Evolutionary conservation across 768 basidiomycete genomes (phyloP).

Genomic region (Boletus speciosus): DNA sequence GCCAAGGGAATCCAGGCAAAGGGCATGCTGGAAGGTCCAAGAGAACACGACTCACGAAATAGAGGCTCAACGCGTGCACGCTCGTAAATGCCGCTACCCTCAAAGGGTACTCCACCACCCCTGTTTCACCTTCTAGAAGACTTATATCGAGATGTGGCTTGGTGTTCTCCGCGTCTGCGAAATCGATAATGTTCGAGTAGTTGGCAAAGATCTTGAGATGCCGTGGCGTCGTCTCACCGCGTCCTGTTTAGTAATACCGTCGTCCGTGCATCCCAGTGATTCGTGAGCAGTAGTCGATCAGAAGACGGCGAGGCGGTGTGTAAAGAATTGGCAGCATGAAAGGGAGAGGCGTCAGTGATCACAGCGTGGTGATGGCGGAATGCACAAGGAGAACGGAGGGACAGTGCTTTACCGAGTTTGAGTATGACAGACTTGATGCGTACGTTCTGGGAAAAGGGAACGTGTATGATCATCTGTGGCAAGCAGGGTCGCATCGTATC

Average conservation of each 20-base stretch:
- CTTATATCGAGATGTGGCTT: slow-evolving; percentile 70
- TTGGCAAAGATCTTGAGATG: slow-evolving; percentile 75
- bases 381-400: slow-evolving; percentile 3
- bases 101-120: slow-evolving; percentile 73
- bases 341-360: slow-evolving; percentile 8
- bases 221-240: slow-evolving; percentile 74
- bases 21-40: slow-evolving; percentile 15
- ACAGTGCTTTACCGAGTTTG: slow-evolving; percentile 58
- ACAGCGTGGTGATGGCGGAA: slow-evolving; percentile 7
- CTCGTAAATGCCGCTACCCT: slow-evolving; percentile 74
- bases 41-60: slow-evolving; percentile 60
- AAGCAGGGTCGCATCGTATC: slow-evolving; percentile 15
- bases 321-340: slow-evolving; percentile 5
- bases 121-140: slow-evolving; percentile 66
- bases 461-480: slow-evolving; percentile 69
- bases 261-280: slow-evolving; percentile 4
- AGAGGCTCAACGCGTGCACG: slow-evolving; percentile 68
- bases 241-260: slow-evolving; percentile 41
- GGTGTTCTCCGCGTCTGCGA: slow-evolving; percentile 63
- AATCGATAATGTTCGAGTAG: slow-evolving; percentile 71
- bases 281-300: slow-evolving; percentile 1
- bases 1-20: slow-evolving; percentile 7
- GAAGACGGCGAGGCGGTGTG: slow-evolving; percentile 2
- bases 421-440: slow-evolving; percentile 69
- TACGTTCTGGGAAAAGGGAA: slow-evolving; percentile 79